Conservation (phyloP, 352 stramenopile species). For the Phytophthora cactorum region DNA sequence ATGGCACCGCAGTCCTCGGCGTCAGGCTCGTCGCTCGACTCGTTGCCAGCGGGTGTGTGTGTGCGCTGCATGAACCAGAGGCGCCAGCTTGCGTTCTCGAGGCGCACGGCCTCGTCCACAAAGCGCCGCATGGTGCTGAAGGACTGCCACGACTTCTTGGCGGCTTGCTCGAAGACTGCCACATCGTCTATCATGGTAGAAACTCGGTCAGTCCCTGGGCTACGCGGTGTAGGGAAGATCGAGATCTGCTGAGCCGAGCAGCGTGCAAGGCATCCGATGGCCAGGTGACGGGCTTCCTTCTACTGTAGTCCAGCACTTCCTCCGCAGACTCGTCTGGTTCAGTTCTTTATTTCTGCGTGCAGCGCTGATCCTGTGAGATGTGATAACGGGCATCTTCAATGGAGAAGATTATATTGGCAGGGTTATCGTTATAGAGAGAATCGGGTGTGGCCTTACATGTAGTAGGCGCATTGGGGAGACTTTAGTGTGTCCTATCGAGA, state of each 20-base stretch:
- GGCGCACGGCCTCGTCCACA: constrained; percentile 74
- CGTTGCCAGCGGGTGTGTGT: constrained; percentile 4
- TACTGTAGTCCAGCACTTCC: constrained; percentile 1
- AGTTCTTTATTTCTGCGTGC: constrained; percentile 27
- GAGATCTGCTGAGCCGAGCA: constrained; percentile 24
- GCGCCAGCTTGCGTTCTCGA: constrained; percentile 87
- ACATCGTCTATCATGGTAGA: constrained; percentile 48
- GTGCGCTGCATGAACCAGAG: constrained; percentile 79
- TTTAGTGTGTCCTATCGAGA: neutral
- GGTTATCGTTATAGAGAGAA: neutral
- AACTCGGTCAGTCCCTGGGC: neutral
- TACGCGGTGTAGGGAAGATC: constrained; percentile 17
- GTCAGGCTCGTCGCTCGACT: constrained; percentile 28
- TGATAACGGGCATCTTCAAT: neutral
- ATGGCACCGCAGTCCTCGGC: constrained; percentile 26
- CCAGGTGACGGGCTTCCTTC: constrained; percentile 3
- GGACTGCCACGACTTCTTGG: constrained; percentile 88
- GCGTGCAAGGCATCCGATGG: constrained; percentile 22
- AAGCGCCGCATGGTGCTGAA: constrained; percentile 90
- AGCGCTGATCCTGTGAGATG: neutral
- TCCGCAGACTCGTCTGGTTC: constrained; percentile 29
- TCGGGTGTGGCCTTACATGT: no score
- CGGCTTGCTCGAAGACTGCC: constrained; percentile 66
- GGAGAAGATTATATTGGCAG: neutral
- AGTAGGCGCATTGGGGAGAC: no score